Conservation (phyloP, 2,329 filamentous ascomycete genomes). For the Botryotinia calthae region DNA sequence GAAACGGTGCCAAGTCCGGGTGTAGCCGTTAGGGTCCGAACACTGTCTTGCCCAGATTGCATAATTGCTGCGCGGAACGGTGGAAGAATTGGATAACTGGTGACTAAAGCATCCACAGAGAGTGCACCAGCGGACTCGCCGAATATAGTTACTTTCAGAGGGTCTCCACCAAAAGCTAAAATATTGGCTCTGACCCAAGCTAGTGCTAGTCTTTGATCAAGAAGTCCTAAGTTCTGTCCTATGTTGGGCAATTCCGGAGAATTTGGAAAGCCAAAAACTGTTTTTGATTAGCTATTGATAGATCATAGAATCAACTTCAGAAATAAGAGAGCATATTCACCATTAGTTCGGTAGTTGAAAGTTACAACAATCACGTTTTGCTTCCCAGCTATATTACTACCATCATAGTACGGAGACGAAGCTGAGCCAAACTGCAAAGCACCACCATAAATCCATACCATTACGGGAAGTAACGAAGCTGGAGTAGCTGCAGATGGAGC, state of each 20-base stretch:
- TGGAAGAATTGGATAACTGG: conserved; percentile 67
- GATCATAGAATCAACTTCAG: background rate
- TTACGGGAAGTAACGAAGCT: conserved; percentile 47
- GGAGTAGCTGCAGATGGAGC: conserved; percentile 44
- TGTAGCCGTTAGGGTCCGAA: background rate
- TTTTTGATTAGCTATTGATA: background rate
- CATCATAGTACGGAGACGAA: conserved; percentile 23
- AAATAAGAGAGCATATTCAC: background rate
- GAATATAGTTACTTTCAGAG: conserved; percentile 44
- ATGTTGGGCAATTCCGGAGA: conserved; percentile 6
- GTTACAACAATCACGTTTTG: conserved; percentile 28
- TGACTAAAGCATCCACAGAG: conserved; percentile 74
- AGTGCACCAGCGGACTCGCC: conserved; percentile 60
- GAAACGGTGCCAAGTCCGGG: background rate
- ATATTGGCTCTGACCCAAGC: conserved; percentile 79
- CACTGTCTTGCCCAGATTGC: conserved; percentile 56
- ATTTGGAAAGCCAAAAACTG: conserved; percentile 18
- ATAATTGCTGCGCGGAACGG: conserved; percentile 78
- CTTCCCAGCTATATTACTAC: conserved; percentile 22
- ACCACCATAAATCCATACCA: conserved; percentile 71
- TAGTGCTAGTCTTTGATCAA: conserved; percentile 70
- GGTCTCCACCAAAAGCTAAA: conserved; percentile 66
- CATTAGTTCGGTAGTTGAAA: conserved; percentile 24
- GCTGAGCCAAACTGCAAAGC: conserved; percentile 23
- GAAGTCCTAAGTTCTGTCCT: conserved; percentile 60